phyloP scores from a whole-genome alignment of 1,139 yeast genomes.

The Pichia sp. region DNA sequence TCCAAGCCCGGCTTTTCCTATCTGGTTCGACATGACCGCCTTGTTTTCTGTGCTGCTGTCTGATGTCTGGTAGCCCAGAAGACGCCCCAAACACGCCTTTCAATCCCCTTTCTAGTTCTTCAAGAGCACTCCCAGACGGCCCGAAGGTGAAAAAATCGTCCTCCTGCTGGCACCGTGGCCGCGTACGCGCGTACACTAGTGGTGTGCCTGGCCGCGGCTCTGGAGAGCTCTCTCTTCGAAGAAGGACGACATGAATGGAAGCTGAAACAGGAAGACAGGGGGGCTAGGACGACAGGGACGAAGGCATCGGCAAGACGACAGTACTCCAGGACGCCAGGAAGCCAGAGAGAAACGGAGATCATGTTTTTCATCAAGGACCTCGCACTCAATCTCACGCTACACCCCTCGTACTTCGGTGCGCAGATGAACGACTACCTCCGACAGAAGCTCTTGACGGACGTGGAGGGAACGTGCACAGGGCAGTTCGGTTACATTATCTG shows the following conservation, averaged over 20 bases:
- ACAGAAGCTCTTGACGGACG: constrained; percentile 87
- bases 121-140: background rate
- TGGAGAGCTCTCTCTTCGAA: too few species aligned
- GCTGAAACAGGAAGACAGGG: too few species aligned
- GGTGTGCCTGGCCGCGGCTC: background rate
- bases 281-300: background rate
- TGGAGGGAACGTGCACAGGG: constrained; percentile 98
- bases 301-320: background rate
- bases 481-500: constrained; percentile 97
- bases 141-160: background rate
- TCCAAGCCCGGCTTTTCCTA: constrained; percentile 41
- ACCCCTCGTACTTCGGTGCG: constrained; percentile 97
- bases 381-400: constrained; percentile 85
- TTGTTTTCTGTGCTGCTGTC: too few species aligned
- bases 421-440: constrained; percentile 93
- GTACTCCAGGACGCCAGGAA: background rate
- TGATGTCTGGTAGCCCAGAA: too few species aligned
- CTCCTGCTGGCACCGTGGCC: background rate
- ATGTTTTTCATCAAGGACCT: constrained; percentile 65
- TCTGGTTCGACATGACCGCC: constrained; percentile 56
- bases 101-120: too few species aligned
- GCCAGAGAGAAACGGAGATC: background rate
- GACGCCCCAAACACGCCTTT: too few species aligned
- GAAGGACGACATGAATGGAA: constrained; percentile 3
- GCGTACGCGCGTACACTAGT: too few species aligned